phyloP scores from a whole-genome alignment of 352 stramenopile genomes.

The Pythium periplocum region DNA sequence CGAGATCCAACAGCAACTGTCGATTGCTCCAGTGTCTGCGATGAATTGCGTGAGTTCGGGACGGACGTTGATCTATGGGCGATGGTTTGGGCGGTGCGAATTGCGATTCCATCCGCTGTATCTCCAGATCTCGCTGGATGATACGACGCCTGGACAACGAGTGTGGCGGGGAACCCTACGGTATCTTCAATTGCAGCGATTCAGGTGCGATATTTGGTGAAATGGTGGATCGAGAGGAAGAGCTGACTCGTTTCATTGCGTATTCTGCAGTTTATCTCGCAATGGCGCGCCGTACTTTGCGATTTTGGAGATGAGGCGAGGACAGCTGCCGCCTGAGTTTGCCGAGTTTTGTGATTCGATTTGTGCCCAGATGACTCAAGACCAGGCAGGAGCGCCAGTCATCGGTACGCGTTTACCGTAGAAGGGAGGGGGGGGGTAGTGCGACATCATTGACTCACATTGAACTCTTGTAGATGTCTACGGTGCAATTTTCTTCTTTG shows the following conservation, averaged over 20 bases:
- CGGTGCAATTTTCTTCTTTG: constrained; percentile 59
- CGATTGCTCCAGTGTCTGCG: no score
- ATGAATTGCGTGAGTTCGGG: constrained; percentile 12
- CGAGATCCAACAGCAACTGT: no score
- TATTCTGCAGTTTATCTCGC: constrained; percentile 11
- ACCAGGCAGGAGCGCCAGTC: constrained; percentile 13
- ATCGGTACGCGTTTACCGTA: constrained; percentile 22
- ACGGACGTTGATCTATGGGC: constrained; percentile 15
- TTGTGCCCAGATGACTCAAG: constrained; percentile 34
- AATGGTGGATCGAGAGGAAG: no score
- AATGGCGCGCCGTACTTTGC: constrained; percentile 41
- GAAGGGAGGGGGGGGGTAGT: no score
- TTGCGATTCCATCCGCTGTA: constrained; percentile 18
- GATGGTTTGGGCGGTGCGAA: constrained; percentile 18
- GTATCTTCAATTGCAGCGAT: constrained; percentile 15
- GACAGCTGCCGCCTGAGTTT: constrained; percentile 20
- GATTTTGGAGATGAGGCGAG: constrained; percentile 38
- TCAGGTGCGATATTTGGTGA: constrained; percentile 11
- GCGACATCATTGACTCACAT: not conserved
- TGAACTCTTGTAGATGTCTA: constrained; percentile 39
- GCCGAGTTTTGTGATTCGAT: constrained; percentile 54
- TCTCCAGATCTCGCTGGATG: constrained; percentile 8
- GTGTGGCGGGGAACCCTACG: constrained; percentile 7
- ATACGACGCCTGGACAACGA: constrained; percentile 1
- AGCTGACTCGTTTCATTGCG: not conserved